phyloP scores from a whole-genome alignment of 257 asterid species.

The Osmanthus fragrans region DNA sequence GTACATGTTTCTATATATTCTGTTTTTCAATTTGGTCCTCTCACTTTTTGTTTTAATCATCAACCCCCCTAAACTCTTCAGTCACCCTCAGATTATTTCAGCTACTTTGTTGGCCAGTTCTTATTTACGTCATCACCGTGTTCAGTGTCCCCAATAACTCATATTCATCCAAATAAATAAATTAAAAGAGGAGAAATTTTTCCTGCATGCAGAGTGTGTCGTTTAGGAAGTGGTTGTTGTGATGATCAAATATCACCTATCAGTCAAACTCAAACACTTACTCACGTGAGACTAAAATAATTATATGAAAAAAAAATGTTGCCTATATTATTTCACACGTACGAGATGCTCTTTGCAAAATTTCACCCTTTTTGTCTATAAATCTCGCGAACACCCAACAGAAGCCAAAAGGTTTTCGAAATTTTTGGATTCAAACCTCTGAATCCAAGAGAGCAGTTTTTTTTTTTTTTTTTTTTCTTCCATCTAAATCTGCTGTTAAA shows the following conservation, averaged over 20 bases:
- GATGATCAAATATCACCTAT: slow-evolving; percentile 24
- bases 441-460: background rate
- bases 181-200: too few species aligned
- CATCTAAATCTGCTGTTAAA: background rate
- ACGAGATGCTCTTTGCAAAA: background rate
- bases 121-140: too few species aligned
- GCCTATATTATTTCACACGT: slow-evolving; percentile 25
- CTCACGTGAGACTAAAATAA: slow-evolving; percentile 23
- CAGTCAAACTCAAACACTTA: slow-evolving; percentile 28
- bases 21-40: background rate
- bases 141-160: too few species aligned
- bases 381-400: background rate
- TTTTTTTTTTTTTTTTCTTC: background rate
- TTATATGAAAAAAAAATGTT: too few species aligned
- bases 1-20: background rate
- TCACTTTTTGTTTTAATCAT: background rate
- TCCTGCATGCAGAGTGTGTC: background rate
- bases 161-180: too few species aligned
- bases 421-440: background rate
- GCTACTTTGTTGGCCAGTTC: too few species aligned
- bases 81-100: background rate
- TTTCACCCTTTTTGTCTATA: background rate
- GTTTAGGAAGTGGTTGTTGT: slow-evolving; percentile 21
- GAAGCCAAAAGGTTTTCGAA: slow-evolving; percentile 8
- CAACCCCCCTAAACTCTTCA: background rate